Base-by-base conservation (phyloP, 1,139 yeast species). In the Entelexis sorbosivorans region DNA sequence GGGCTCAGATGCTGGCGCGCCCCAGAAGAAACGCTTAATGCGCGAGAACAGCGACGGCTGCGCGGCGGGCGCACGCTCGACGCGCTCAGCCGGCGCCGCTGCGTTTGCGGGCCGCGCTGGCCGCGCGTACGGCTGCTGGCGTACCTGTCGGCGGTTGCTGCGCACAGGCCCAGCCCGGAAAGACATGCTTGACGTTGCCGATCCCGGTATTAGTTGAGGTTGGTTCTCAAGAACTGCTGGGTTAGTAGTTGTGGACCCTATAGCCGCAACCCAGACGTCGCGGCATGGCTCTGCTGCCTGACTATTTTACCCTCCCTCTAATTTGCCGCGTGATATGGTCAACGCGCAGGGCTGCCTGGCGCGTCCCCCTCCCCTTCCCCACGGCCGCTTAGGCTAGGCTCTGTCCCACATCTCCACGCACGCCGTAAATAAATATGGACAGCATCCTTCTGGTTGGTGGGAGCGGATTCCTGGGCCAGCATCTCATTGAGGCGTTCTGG, bases 381-480 rank as follows among this genome's bases (percentile, higher is more conserved):
- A 19, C 14, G 13, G 24, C 10, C 14, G 7, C 31, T 28, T 13
- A 10, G 13, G 13, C 31, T 8, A 11, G 13, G 14, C 31, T 10
- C 4, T 13, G 13, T 4, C 31, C 31, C 11, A 28, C 31, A 3
- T 22, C 24, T 22, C 24, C 11, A 13, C 31, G 31, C 31, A 10
- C 13, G 31, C 11, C 11, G 13, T 28, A 28, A 28, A 28, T 28
- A n/a, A 44, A 1, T 6, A 51, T 48, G 49, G 35, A 38, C 13
- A 32, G 47, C 20, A 94, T 89, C 4, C 76, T 91, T 38, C 73
- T 91, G 33, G 78, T 91, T 35, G 98, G 98, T 46, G 98, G 98
- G 4, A 73, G 96, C 3, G 99, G 99, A 0, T 93, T 93, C 61
- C 75, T 93, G 33, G 99, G 99, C 2, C 78, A 87, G 46, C 97